Evolutionary conservation across 352 stramenopile species (phyloP).

Genomic region (Pythium scleroteichum): DNA sequence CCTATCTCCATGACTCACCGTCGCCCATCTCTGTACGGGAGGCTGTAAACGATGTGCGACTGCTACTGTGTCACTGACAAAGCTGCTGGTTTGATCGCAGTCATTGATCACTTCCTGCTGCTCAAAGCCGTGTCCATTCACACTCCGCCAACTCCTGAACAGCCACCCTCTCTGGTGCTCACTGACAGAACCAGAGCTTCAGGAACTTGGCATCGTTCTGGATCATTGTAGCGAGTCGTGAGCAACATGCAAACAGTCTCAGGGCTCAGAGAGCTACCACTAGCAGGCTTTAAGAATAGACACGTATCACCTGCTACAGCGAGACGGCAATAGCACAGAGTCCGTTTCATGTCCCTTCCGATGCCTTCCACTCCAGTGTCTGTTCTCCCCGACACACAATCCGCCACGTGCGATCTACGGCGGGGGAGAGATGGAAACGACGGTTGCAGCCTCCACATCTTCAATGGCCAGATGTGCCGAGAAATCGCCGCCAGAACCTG

Average conservation of each 20-base stretch:
- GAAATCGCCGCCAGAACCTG: neutral
- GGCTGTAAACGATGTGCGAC: no score
- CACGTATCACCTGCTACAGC: no score
- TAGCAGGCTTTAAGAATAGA: no score
- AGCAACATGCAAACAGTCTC: no score
- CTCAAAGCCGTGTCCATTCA: neutral
- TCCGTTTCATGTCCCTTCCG: no score
- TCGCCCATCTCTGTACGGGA: no score
- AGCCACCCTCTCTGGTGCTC: slow-evolving; percentile 14
- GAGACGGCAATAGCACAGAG: no score
- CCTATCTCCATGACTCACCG: slow-evolving; percentile 10
- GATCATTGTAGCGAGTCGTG: slow-evolving; percentile 1
- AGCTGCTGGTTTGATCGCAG: no score
- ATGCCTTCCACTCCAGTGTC: no score
- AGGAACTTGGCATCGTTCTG: slow-evolving; percentile 7
- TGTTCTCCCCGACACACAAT: neutral
- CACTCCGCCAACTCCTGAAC: slow-evolving; percentile 16
- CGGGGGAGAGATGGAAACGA: no score
- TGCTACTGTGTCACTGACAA: no score
- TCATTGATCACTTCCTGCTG: neutral
- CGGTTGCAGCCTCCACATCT: neutral
- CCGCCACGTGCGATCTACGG: neutral
- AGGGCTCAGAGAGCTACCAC: no score
- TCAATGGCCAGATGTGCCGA: neutral
- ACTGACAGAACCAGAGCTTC: neutral